Evolutionary conservation across 176 grass and related monocot species (phyloP), one percentile per base, ranked within the genome.

Genomic region (Juncus effusus): DNA sequence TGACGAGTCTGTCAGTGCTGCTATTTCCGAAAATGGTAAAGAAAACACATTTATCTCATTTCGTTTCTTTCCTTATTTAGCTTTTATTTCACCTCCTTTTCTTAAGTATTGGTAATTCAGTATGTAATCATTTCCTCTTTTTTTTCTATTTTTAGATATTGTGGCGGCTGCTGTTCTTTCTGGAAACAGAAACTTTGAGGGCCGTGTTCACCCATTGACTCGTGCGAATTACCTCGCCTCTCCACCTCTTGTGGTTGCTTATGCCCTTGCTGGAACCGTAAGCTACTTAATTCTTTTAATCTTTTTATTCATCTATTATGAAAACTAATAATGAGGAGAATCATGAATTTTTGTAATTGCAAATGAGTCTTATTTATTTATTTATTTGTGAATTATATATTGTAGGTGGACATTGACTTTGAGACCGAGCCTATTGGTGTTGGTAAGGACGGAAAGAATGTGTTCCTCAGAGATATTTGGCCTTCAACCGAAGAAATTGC

Each of bases 351-450:
- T 60, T 61, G 3, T 45, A 38, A 36, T 42, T 65, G 42, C 28
- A 45, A 79, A 28, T 28, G 19, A 28, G 19, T 28, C 19, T 64
- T 65, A 63, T 3, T 13, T 61, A 65, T 10, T 51, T 78, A 12
- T 59, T 59, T 36, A 10, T 12, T 73, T 83, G 19, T 28, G 19
- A 28, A 28, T 28, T 28, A 28, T 28, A 28, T 28, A 28, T 28
- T 28, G 70, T 81, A 99, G 94, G 94, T 99, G 67, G 80, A 93
- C 49, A 99, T 99, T 78, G 94, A 99, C 79, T 99, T 99, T 82
- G 88, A 99, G 75, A 93, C 73, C 55, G 88, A 99, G 70, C 85
- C 94, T 47, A 99, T 99, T 80, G 94, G 94, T 40, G 39, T 84
- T 10, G 85, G 85, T 51, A 99, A 99, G 67, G 80, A 99, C 56